These are phyloP conservation scores for Nicotiana paniculata DNA, from an alignment of 257 asterid species.

Conservation along the genomic window DNA sequence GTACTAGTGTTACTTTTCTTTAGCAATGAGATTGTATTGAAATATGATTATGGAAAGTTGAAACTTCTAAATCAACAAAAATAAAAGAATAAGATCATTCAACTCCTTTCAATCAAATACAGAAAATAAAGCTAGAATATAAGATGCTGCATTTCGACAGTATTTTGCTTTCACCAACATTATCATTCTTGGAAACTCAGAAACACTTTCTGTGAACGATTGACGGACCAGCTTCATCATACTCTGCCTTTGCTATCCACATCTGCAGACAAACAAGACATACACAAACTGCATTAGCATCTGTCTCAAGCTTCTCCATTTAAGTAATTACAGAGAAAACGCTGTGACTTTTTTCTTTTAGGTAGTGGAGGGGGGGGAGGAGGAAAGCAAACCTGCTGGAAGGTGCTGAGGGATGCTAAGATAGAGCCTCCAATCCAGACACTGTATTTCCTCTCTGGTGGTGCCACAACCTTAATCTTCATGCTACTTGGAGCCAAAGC, in stretches of 20 bases:
- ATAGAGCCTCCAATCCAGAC: not conserved
- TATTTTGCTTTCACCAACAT: no score
- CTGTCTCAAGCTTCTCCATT: no score
- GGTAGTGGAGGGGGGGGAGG: no score
- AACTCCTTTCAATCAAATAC: constrained; percentile 25
- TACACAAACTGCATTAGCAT: no score
- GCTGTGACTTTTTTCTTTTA: no score
- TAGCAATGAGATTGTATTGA: not conserved
- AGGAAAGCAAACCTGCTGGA: not conserved
- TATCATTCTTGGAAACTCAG: not conserved
- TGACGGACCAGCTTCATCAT: not conserved
- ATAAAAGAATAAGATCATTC: constrained; percentile 35
- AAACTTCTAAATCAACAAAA: constrained; percentile 30
- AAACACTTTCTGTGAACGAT: not conserved
- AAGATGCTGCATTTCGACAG: not conserved
- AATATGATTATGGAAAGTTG: not conserved
- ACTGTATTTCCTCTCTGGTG: not conserved
- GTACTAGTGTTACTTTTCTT: not conserved
- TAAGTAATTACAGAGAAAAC: no score
- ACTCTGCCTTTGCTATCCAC: not conserved
- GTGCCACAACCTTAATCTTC: not conserved
- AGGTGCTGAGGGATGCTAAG: not conserved
- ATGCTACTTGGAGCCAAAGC: not conserved
- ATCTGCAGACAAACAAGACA: not conserved
- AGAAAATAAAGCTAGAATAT: constrained; percentile 27